phyloP scores from a whole-genome alignment of 2,329 filamentous ascomycete species.

The Chalaropsis thielavioides region DNA sequence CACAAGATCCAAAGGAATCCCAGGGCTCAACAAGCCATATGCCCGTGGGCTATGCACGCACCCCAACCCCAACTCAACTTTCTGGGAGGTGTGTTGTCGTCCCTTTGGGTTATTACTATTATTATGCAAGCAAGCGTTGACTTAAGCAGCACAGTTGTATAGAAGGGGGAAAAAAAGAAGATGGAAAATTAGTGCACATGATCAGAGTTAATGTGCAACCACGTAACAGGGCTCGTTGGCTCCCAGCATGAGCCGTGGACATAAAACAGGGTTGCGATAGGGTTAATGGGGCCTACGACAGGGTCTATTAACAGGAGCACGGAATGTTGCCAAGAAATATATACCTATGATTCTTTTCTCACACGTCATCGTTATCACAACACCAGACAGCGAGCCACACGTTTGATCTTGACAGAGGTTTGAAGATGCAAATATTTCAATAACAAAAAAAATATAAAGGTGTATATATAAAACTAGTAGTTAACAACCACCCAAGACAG shows the following conservation, averaged over 20 bases:
- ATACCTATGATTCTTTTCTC: not conserved
- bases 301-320: too few species aligned
- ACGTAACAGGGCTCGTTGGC: not conserved
- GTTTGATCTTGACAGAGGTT: too few species aligned
- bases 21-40: not conserved
- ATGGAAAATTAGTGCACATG: not conserved
- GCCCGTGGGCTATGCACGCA: not conserved
- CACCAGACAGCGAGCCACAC: not conserved
- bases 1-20: not conserved
- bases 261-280: not conserved
- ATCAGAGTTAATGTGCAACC: not conserved
- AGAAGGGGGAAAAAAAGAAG: not conserved
- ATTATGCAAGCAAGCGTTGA: not conserved
- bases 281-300: too few species aligned
- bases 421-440: not conserved
- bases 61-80: slow-evolving; percentile 7
- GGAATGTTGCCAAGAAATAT: too few species aligned
- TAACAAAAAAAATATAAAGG: slow-evolving; percentile 7
- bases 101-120: not conserved
- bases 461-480: slow-evolving; percentile 7
- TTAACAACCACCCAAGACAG: not conserved
- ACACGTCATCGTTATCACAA: not conserved
- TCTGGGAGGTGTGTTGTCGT: not conserved
- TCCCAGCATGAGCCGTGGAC: not conserved
- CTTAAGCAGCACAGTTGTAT: not conserved